Conservation (phyloP, 116 monocot genomes). For the Trichopus zeylanicus region DNA sequence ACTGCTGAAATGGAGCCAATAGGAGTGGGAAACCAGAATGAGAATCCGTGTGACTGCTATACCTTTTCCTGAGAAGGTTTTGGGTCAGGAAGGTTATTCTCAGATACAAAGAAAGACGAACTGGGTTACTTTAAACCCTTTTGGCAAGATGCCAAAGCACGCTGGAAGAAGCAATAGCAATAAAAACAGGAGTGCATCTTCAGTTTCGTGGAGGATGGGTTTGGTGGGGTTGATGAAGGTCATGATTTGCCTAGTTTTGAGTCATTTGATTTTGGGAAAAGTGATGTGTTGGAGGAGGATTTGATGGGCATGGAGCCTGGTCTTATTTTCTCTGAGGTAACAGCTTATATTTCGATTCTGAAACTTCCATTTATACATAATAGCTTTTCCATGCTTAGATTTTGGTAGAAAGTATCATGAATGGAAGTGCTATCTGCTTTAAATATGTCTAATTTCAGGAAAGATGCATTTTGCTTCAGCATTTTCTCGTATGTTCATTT, state of each 20-base stretch:
- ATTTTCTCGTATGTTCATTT: too few relatives aligned
- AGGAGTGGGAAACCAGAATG: constrained; percentile 53
- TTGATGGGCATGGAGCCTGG: constrained; percentile 68
- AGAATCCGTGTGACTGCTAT: constrained; percentile 92
- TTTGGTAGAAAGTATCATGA: neutral
- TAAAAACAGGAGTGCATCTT: constrained; percentile 2
- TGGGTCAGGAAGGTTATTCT: constrained; percentile 14
- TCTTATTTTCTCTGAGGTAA: constrained; percentile 94
- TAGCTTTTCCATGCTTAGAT: neutral
- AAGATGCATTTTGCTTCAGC: too few relatives aligned
- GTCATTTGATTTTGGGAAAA: constrained; percentile 56
- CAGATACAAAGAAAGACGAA: constrained; percentile 51
- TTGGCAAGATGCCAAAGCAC: constrained; percentile 49
- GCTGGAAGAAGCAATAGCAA: constrained; percentile 3
- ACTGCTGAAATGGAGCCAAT: constrained; percentile 91
- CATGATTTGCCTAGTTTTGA: constrained; percentile 41
- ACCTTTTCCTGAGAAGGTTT: constrained; percentile 51
- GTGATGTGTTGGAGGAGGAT: constrained; percentile 82
- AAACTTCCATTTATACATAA: neutral
- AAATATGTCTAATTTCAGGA: too few relatives aligned
- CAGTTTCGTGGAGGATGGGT: constrained; percentile 9
- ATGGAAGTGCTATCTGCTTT: too few relatives aligned
- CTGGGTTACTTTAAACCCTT: constrained; percentile 73
- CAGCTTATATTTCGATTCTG: neutral
- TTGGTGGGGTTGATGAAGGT: neutral